These are phyloP conservation scores for Candida rishiriensis DNA, from an alignment of 805 yeast genomes.

Conservation along the genomic window DNA sequence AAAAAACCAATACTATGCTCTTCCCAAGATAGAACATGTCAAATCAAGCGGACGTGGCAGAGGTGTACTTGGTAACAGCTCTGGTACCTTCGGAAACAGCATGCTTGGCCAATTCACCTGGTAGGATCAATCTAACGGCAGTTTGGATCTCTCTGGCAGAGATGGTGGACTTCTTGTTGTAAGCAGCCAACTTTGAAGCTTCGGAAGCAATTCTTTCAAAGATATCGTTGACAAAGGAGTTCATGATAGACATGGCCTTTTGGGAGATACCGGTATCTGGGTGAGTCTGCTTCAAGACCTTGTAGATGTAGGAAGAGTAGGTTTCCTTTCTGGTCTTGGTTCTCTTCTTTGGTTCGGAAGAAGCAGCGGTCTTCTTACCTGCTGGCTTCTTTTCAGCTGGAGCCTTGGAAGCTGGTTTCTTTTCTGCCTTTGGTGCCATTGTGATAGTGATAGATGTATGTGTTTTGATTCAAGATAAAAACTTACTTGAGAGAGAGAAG, in stretches of 20 bases:
- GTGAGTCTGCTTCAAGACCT: slow-evolving; percentile 97
- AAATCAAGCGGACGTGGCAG: slow-evolving; percentile 40
- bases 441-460: slow-evolving; percentile 15
- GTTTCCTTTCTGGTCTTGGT: slow-evolving; percentile 96
- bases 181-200: slow-evolving; percentile 97
- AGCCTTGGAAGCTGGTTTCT: slow-evolving; percentile 86
- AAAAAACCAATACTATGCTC: neutral
- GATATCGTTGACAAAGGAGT: slow-evolving; percentile 96
- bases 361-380: slow-evolving; percentile 83
- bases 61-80: slow-evolving; percentile 93
- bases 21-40: too few species aligned
- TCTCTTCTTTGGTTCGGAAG: slow-evolving; percentile 84
- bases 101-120: slow-evolving; percentile 97
- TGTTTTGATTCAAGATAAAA: neutral
- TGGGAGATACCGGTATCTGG: slow-evolving; percentile 99
- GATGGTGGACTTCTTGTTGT: slow-evolving; percentile 96
- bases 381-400: slow-evolving; percentile 96
- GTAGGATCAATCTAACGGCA: slow-evolving; percentile 93
- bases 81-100: slow-evolving; percentile 98
- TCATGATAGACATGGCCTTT: slow-evolving; percentile 97
- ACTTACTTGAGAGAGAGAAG: neutral
- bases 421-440: slow-evolving; percentile 65
- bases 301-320: slow-evolving; percentile 96
- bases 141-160: slow-evolving; percentile 98
- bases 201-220: slow-evolving; percentile 97